These are phyloP conservation scores for Paramecium primaurelia DNA, from an alignment of 73 alveolate species.

Conservation along the genomic window DNA sequence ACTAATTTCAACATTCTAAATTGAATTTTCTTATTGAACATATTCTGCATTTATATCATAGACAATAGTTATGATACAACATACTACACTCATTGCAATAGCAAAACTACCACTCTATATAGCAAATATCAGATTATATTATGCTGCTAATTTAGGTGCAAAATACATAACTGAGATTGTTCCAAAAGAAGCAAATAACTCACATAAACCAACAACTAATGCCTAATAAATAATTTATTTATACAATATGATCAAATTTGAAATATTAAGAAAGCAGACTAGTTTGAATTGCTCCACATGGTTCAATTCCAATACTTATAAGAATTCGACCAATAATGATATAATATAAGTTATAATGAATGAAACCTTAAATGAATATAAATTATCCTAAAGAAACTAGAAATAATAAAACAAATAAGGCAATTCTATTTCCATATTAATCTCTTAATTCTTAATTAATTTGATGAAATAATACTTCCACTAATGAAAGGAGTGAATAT, in stretches of 20 bases:
- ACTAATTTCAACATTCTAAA: background rate
- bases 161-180: background rate
- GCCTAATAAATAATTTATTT: background rate
- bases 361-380: background rate
- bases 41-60: background rate
- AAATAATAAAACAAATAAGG: background rate
- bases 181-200: conserved; percentile 23
- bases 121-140: background rate
- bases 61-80: background rate
- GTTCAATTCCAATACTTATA: background rate
- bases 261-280: background rate
- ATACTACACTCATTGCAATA: background rate
- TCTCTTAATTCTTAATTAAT: conserved; percentile 5
- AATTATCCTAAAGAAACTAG: background rate
- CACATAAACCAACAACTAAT: background rate
- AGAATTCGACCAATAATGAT: background rate
- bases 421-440: conserved; percentile 15
- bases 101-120: background rate
- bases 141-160: background rate
- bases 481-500: conserved; percentile 9
- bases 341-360: background rate
- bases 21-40: background rate
- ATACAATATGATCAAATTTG: conserved; percentile 2
- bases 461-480: background rate
- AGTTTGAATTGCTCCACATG: background rate